phyloP scores from a whole-genome alignment of 2,329 filamentous ascomycete genomes.

The Triangularia verruculosa region DNA sequence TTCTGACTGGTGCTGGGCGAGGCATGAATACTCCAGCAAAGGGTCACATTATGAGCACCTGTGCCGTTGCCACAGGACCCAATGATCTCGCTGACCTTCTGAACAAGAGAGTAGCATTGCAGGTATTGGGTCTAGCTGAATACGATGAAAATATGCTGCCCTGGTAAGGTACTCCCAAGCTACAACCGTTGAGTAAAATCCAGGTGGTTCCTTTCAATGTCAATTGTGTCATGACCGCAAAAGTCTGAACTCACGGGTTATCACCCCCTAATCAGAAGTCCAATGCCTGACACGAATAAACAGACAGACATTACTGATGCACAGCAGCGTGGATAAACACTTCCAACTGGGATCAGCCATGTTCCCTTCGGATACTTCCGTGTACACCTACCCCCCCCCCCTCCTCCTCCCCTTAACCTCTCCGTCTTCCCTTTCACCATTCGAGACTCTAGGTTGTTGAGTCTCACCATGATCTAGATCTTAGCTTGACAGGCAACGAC shows the following conservation, averaged over 20 bases:
- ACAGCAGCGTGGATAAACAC: neutral
- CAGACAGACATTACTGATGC: no score
- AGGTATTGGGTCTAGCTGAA: neutral
- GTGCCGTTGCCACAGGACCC: neutral
- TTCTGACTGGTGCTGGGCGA: neutral
- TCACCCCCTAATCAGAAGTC: neutral
- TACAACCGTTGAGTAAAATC: neutral
- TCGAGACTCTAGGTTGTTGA: neutral
- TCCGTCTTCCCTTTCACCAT: neutral
- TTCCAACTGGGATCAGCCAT: neutral
- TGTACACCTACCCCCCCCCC: neutral
- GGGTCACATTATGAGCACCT: neutral
- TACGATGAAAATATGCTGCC: neutral
- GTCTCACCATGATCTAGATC: neutral
- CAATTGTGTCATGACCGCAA: no score
- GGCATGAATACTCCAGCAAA: neutral
- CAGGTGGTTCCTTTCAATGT: neutral
- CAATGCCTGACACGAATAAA: neutral
- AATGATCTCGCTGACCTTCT: neutral
- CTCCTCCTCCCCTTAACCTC: neutral
- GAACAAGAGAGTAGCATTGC: neutral
- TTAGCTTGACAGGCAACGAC: neutral
- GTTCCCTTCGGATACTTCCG: neutral
- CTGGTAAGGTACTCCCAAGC: neutral
- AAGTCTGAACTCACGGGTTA: no score